phyloP scores from a whole-genome alignment of 1,139 yeast species.

The Hyphopichia wangnamkhiaoensis region DNA sequence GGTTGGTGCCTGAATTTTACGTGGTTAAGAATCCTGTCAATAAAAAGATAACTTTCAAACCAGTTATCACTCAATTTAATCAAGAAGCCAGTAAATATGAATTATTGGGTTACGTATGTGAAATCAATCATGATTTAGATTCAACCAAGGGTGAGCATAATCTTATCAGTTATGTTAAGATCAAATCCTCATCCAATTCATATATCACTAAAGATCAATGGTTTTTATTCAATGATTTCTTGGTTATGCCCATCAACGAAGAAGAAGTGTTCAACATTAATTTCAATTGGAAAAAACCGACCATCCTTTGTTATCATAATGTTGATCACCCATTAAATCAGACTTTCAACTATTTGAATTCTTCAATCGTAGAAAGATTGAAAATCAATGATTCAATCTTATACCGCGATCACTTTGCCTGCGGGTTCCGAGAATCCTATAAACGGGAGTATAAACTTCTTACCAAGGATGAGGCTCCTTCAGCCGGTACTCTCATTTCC shows the following conservation, averaged over 20 bases:
- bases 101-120: constrained; percentile 68
- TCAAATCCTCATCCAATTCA: constrained; percentile 16
- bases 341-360: constrained; percentile 24
- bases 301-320: constrained; percentile 67
- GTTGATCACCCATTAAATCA: constrained; percentile 34
- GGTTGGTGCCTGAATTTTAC: constrained; percentile 65
- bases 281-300: constrained; percentile 82
- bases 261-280: constrained; percentile 72
- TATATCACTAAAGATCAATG: constrained; percentile 49
- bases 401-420: constrained; percentile 75
- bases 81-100: constrained; percentile 50
- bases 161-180: constrained; percentile 58
- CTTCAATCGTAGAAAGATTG: constrained; percentile 18
- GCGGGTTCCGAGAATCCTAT: constrained; percentile 62
- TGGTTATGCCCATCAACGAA: constrained; percentile 77
- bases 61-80: constrained; percentile 31
- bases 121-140: constrained; percentile 58
- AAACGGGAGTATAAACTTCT: constrained; percentile 65
- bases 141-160: constrained; percentile 50
- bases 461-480: constrained; percentile 69
- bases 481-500: constrained; percentile 77
- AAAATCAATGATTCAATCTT: constrained; percentile 63
- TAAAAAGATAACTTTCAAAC: constrained; percentile 34
- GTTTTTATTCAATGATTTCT: constrained; percentile 88
- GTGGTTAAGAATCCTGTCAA: constrained; percentile 28